Evolutionary conservation across 495 filamentous ascomycete species (phyloP).

Genomic region (Xylaria intraflava): DNA sequence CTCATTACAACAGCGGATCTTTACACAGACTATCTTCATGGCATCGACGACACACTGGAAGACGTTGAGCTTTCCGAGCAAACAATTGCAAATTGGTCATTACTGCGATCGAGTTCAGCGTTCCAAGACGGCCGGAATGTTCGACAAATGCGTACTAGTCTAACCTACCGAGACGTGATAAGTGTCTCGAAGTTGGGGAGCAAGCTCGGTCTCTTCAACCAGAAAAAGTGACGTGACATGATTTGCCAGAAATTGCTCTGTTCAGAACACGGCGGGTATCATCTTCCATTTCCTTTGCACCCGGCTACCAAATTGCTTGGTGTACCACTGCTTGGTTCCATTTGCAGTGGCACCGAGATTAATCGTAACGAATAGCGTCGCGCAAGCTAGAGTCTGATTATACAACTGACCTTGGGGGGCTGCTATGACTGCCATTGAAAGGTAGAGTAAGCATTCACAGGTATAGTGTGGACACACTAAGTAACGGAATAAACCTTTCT

Average conservation of each 20-base stretch:
- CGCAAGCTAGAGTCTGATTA: conserved; percentile 69
- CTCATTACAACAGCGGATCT: conserved; percentile 63
- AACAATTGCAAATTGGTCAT: conserved; percentile 75
- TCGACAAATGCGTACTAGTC: conserved; percentile 66
- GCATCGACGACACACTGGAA: conserved; percentile 55
- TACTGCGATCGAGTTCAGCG: conserved; percentile 56
- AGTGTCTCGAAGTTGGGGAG: conserved; percentile 73
- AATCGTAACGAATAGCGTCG: conserved; percentile 61
- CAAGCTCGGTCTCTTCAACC: conserved; percentile 54
- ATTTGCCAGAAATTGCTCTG: not conserved
- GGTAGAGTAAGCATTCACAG: conserved; percentile 77
- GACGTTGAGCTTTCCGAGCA: conserved; percentile 55
- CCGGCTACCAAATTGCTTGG: conserved; percentile 62
- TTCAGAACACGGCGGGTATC: conserved; percentile 70
- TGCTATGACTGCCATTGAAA: conserved; percentile 66
- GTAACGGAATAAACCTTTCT: conserved; percentile 54
- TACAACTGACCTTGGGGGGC: conserved; percentile 55
- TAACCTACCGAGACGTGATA: conserved; percentile 90
- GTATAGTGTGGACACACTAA: conserved; percentile 88
- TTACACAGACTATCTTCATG: conserved; percentile 70
- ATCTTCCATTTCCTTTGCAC: conserved; percentile 70
- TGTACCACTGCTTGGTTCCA: conserved; percentile 75
- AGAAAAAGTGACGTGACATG: conserved; percentile 33
- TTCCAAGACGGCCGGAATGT: conserved; percentile 53
- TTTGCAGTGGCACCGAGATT: conserved; percentile 82